phyloP scores from a whole-genome alignment of 1,139 yeast genomes.

The Hanseniaspora sp. region DNA sequence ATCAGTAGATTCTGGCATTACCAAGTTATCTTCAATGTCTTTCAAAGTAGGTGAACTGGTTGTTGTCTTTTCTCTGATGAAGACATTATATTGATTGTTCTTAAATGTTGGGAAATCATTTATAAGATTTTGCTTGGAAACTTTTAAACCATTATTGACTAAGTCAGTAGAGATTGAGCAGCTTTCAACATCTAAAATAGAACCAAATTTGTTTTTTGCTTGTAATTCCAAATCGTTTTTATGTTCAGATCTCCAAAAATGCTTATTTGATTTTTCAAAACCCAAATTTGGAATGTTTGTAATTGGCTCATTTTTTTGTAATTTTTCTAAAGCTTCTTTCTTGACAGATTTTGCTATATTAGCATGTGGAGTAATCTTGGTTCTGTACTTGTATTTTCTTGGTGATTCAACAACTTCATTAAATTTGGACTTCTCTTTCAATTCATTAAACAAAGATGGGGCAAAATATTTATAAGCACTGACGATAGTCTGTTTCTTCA shows the following conservation, averaged over 20 bases:
- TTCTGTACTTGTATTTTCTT: constrained; percentile 61
- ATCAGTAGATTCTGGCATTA: constrained; percentile 27
- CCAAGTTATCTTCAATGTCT: constrained; percentile 29
- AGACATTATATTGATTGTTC: constrained; percentile 76
- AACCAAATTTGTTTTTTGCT: constrained; percentile 37
- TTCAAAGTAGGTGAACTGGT: constrained; percentile 26
- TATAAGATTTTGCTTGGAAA: constrained; percentile 51
- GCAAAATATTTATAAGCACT: constrained; percentile 81
- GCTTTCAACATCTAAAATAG: constrained; percentile 79
- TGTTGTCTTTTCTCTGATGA: constrained; percentile 67
- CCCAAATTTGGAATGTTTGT: constrained; percentile 60
- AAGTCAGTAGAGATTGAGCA: constrained; percentile 79
- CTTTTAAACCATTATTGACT: constrained; percentile 60
- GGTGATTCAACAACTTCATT: constrained; percentile 72
- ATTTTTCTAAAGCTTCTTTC: constrained; percentile 24
- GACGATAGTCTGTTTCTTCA: constrained; percentile 62
- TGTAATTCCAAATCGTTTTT: constrained; percentile 6
- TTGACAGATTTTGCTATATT: constrained; percentile 52
- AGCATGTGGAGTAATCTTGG: constrained; percentile 92
- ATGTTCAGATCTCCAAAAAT: constrained; percentile 46
- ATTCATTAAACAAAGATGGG: constrained; percentile 28
- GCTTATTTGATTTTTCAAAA: constrained; percentile 76
- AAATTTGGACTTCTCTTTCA: constrained; percentile 45
- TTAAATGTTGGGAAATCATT: constrained; percentile 41
- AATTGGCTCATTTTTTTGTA: constrained; percentile 8